Evolutionary conservation across 139 green algal genomes (phyloP).

Genomic region (Tetratostichococcus sp.): DNA sequence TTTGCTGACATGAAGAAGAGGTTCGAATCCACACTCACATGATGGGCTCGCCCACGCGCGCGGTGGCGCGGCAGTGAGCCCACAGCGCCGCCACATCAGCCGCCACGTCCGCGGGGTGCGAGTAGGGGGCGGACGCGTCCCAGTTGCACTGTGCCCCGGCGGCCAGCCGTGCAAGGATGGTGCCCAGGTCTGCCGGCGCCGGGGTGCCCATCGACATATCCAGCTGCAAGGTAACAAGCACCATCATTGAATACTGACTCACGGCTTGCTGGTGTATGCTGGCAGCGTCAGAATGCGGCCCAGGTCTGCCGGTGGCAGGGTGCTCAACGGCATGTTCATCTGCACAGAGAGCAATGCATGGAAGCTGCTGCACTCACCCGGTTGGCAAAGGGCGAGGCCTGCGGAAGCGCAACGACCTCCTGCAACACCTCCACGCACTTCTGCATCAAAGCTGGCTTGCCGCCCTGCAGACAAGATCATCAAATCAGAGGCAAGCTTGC

Average conservation of each 20-base stretch:
- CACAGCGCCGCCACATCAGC: neutral
- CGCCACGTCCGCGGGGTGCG: neutral
- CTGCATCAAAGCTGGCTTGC: neutral
- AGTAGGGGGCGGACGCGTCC: neutral
- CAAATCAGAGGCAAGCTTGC: too few species aligned
- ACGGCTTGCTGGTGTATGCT: too few species aligned
- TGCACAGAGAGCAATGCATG: neutral
- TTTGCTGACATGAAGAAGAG: too few species aligned
- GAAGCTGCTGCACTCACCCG: neutral
- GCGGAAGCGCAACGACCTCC: neutral
- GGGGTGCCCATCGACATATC: neutral
- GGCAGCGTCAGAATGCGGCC: neutral
- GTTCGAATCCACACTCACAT: too few species aligned
- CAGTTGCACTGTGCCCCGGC: neutral
- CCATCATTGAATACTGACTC: too few species aligned
- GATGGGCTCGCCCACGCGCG: neutral
- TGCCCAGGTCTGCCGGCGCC: neutral
- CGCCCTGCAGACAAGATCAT: neutral
- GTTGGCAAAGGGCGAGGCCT: neutral
- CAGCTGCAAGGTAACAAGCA: neutral
- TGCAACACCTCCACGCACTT: neutral
- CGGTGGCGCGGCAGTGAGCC: neutral
- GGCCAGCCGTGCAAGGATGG: neutral
- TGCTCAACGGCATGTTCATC: neutral
- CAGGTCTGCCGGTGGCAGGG: neutral